Evolutionary conservation across 179 eudicot species (phyloP).

Genomic region (Gypsophila paniculata): DNA sequence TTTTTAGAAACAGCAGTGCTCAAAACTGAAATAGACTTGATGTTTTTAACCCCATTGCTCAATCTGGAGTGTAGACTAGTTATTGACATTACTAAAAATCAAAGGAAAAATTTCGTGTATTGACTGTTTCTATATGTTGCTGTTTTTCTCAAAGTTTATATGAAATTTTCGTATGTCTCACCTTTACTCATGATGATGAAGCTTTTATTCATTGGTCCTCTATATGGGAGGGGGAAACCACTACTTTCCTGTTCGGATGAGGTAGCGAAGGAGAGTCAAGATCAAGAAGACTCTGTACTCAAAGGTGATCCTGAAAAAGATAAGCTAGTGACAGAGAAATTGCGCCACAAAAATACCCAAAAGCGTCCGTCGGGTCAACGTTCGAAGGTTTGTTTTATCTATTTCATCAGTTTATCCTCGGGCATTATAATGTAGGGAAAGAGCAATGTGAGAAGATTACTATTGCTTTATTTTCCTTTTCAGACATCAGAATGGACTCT

Average conservation of each 20-base stretch:
- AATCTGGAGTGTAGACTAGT: neutral
- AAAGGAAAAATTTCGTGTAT: neutral
- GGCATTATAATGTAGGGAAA: neutral
- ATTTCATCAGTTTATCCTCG: neutral
- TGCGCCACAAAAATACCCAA: constrained; percentile 43
- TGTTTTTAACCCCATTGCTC: neutral
- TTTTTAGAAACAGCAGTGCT: no score
- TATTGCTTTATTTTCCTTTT: constrained; percentile 17
- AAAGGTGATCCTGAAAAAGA: constrained; percentile 30
- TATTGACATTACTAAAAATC: constrained; percentile 4
- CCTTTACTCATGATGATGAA: constrained; percentile 22
- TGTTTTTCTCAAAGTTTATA: neutral
- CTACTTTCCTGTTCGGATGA: constrained; percentile 37
- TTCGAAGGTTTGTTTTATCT: constrained; percentile 57
- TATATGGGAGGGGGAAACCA: constrained; percentile 58
- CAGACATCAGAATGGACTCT: constrained; percentile 67
- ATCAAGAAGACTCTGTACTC: constrained; percentile 29
- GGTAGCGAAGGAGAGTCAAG: constrained; percentile 30
- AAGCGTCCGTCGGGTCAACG: constrained; percentile 55
- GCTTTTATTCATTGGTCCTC: constrained; percentile 81
- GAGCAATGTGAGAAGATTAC: neutral
- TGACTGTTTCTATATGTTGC: neutral
- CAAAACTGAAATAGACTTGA: neutral
- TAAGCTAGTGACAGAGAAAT: constrained; percentile 34
- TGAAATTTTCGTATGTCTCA: constrained; percentile 7